Evolutionary conservation across 2,329 filamentous ascomycete genomes (phyloP).

Genomic region (Clonostachys solani): DNA sequence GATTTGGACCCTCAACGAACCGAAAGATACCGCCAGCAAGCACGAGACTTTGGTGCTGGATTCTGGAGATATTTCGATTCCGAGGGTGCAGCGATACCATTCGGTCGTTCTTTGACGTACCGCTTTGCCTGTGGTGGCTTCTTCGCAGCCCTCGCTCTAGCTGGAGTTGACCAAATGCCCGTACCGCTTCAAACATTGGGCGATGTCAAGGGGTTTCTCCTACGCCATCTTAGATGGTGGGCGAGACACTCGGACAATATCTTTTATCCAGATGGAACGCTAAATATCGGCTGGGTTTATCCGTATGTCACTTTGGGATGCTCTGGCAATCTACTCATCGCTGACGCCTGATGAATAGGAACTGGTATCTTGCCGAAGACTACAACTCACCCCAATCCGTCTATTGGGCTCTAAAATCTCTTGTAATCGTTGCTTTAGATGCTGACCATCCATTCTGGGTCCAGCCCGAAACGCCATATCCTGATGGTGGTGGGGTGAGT

Average conservation of each 20-base stretch:
- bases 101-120: conserved; percentile 46
- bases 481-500: not conserved
- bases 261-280: conserved; percentile 41
- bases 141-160: conserved; percentile 38
- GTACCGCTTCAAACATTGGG: conserved; percentile 28
- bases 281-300: conserved; percentile 38
- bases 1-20: conserved; percentile 35
- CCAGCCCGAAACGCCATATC: conserved; percentile 23
- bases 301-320: conserved; percentile 7
- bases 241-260: conserved; percentile 29
- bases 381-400: conserved; percentile 53
- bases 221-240: conserved; percentile 49
- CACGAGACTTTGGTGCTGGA: conserved; percentile 25
- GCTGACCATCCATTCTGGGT: conserved; percentile 38
- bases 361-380: conserved; percentile 51
- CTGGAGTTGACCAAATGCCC: conserved; percentile 27
- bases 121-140: conserved; percentile 45
- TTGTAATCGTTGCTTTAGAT: conserved; percentile 32
- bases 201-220: conserved; percentile 39
- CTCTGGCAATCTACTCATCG: not conserved
- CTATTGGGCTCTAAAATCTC: conserved; percentile 49
- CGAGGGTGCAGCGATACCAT: conserved; percentile 42
- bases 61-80: conserved; percentile 45
- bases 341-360: not conserved
- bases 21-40: conserved; percentile 27